phyloP scores from a whole-genome alignment of 768 basidiomycete genomes.

The Leucocoprinus sp. region DNA sequence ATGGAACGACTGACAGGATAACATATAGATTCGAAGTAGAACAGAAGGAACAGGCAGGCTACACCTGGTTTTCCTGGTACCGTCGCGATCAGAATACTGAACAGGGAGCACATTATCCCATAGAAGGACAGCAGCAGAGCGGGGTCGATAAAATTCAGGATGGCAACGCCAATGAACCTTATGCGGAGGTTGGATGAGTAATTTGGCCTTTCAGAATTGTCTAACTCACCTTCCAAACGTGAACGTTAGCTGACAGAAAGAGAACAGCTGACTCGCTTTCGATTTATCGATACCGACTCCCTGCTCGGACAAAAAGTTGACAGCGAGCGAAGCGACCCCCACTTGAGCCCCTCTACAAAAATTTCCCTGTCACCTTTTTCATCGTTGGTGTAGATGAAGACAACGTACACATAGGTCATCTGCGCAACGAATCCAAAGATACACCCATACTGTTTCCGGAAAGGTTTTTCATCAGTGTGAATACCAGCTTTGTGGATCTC shows the following conservation, averaged over 20 bases:
- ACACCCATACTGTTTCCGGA: slow-evolving; percentile 63
- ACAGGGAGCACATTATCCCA: slow-evolving; percentile 40
- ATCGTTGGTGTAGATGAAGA: background rate
- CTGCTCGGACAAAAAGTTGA: slow-evolving; percentile 65
- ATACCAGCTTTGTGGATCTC: slow-evolving; percentile 35
- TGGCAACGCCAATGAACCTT: slow-evolving; percentile 52
- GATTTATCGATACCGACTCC: slow-evolving; percentile 43
- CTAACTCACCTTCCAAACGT: slow-evolving; percentile 44
- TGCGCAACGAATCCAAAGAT: slow-evolving; percentile 70
- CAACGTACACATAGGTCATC: slow-evolving; percentile 51
- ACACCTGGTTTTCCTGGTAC: slow-evolving; percentile 47
- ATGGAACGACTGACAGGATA: slow-evolving; percentile 40
- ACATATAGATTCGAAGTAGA: slow-evolving; percentile 74
- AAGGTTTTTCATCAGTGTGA: slow-evolving; percentile 39
- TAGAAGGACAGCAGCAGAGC: slow-evolving; percentile 53
- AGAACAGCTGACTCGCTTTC: slow-evolving; percentile 56
- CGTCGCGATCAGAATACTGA: slow-evolving; percentile 42
- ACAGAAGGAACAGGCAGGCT: slow-evolving; percentile 52
- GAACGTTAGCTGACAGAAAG: slow-evolving; percentile 65
- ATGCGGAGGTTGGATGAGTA: background rate
- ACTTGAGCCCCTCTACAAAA: slow-evolving; percentile 48
- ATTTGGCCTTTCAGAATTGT: background rate
- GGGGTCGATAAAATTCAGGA: slow-evolving; percentile 59
- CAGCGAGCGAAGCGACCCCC: slow-evolving; percentile 55
- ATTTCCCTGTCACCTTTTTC: background rate